Evolutionary conservation across 1,284 basidiomycete species (phyloP).

Genomic region (Inonotus hispidus): DNA sequence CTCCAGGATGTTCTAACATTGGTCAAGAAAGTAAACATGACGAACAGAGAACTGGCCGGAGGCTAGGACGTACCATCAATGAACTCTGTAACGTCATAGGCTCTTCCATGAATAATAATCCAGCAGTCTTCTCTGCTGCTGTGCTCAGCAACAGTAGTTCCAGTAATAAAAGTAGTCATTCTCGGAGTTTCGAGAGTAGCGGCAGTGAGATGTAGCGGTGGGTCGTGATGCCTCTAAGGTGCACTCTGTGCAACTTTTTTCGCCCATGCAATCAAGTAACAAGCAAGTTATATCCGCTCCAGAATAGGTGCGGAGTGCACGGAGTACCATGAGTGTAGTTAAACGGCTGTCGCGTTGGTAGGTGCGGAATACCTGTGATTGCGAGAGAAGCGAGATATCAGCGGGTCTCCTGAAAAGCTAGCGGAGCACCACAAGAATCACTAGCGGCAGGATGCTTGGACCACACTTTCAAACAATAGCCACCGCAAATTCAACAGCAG

Average conservation of each 20-base stretch:
- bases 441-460: neutral
- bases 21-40: neutral
- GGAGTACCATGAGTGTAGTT: neutral
- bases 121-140: constrained; percentile 49
- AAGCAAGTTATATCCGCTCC: neutral
- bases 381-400: neutral
- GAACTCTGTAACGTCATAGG: constrained; percentile 71
- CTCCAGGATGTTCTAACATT: constrained; percentile 29
- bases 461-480: neutral
- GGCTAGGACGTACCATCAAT: constrained; percentile 39
- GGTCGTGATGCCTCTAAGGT: too few relatives aligned
- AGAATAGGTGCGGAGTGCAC: neutral
- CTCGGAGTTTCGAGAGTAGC: neutral
- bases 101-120: constrained; percentile 71
- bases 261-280: neutral
- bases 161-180: constrained; percentile 1
- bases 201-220: too few relatives aligned
- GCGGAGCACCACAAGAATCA: neutral
- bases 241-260: too few relatives aligned
- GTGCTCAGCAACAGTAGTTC: constrained; percentile 37
- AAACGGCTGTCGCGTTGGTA: neutral
- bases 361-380: neutral
- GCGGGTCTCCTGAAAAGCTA: neutral
- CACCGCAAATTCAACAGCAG: too few relatives aligned
- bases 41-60: constrained; percentile 32